Evolutionary conservation across 495 filamentous ascomycete genomes (phyloP).

Genomic region (Penicillium mononematosum): DNA sequence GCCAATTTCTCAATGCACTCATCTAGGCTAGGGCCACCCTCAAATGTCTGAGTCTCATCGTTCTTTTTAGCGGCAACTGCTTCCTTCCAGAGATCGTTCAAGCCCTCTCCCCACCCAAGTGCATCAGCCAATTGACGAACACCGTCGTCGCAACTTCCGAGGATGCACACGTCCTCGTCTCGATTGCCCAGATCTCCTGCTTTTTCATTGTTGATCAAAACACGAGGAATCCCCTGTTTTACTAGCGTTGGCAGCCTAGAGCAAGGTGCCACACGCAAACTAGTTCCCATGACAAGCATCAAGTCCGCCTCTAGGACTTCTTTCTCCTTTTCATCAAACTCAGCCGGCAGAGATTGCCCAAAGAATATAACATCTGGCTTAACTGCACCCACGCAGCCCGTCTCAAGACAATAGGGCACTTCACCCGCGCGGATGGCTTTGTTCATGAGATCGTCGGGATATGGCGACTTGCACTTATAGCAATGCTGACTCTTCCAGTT

Average conservation of each 20-base stretch:
- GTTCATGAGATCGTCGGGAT: conserved; percentile 65
- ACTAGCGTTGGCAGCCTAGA: conserved; percentile 64
- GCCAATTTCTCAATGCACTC: conserved; percentile 48
- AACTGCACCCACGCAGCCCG: conserved; percentile 69
- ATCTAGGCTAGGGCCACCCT: conserved; percentile 23
- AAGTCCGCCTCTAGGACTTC: conserved; percentile 64
- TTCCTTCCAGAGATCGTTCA: conserved; percentile 62
- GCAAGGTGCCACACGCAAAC: conserved; percentile 78
- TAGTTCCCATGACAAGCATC: conserved; percentile 84
- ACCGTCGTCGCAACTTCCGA: conserved; percentile 72
- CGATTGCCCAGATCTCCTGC: conserved; percentile 70
- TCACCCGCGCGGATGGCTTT: conserved; percentile 55
- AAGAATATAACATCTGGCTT: conserved; percentile 96
- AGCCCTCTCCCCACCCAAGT: conserved; percentile 77
- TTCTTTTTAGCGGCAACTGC: conserved; percentile 33
- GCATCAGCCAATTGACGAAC: conserved; percentile 71
- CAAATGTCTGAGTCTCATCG: conserved; percentile 12
- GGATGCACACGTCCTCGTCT: conserved; percentile 62
- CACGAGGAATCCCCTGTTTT: conserved; percentile 56
- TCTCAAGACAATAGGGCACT: conserved; percentile 63
- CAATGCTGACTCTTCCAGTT: conserved; percentile 81
- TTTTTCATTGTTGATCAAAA: conserved; percentile 77
- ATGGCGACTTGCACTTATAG: conserved; percentile 68
- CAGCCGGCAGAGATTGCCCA: conserved; percentile 69
- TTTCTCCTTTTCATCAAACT: conserved; percentile 56